Conservation (phyloP, 2,329 filamentous ascomycete genomes). For the Emydomyces testavorans region DNA sequence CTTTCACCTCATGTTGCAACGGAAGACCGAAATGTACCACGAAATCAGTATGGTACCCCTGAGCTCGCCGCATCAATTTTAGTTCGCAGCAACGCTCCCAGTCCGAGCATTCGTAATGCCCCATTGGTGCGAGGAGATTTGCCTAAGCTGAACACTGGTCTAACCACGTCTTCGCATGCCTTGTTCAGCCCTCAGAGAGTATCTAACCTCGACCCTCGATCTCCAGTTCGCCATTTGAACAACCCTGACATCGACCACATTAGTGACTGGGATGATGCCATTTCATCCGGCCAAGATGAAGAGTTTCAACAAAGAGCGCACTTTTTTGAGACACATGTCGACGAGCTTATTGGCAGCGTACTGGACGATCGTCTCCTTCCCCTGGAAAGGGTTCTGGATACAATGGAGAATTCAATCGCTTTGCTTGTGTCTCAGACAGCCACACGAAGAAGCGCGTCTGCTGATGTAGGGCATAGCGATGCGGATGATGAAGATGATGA, state of each 20-base stretch:
- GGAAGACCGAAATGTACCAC: conserved; percentile 5
- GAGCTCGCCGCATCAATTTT: conserved; percentile 24
- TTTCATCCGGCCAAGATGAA: conserved; percentile 69
- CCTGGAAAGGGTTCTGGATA: conserved; percentile 64
- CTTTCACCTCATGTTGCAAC: conserved; percentile 22
- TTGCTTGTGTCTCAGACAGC: conserved; percentile 44
- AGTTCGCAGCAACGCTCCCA: conserved; percentile 56
- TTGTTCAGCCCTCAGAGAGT: conserved; percentile 51
- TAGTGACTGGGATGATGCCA: conserved; percentile 86
- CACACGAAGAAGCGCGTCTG: conserved; percentile 53
- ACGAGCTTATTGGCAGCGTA: conserved; percentile 68
- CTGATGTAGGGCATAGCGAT: conserved; percentile 66
- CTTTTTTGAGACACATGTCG: conserved; percentile 87
- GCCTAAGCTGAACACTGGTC: conserved; percentile 28
- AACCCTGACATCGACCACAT: conserved; percentile 50
- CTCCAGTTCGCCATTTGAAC: conserved; percentile 52
- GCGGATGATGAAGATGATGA: conserved; percentile 71
- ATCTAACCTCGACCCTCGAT: conserved; percentile 44
- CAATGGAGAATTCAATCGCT: conserved; percentile 60
- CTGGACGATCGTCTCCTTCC: conserved; percentile 67
- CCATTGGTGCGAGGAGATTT: conserved; percentile 36
- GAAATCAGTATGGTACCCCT: conserved; percentile 7
- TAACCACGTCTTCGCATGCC: conserved; percentile 33
- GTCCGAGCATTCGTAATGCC: conserved; percentile 54
- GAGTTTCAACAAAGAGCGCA: conserved; percentile 70